Evolutionary conservation across 2,329 filamentous ascomycete genomes (phyloP), one percentile per base, ranked within the genome.

Genomic region (Botrytis aclada): DNA sequence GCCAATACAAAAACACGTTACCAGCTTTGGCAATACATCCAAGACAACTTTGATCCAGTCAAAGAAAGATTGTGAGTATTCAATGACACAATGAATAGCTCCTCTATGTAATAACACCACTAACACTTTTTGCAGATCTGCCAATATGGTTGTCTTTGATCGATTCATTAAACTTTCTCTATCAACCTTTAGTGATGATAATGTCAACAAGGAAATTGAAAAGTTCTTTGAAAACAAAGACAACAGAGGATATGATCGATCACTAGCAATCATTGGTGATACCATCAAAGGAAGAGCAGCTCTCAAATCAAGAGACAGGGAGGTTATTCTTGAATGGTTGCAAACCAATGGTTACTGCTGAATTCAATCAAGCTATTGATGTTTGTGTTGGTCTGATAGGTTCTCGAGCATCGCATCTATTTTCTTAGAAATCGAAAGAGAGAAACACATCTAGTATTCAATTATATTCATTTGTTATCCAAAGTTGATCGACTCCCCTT

Each of bases 171-270:
- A 93, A 77, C 86, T 92, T 77, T 90, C 90, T 62, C 84, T 99
- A 77, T 89, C 89, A 79, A 92, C 93, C 80, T 98, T 97, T 81
- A 89, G 93, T 4, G 90, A 94, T 78, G 83, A 85, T 22, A 87
- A 88, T 75, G 86, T 89, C 25, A 88, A 93, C 75, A 86, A 89
- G 76, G 94, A 98, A 71, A 96, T 99, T 78, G 86, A 90, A 67
- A 82, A 84, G 4, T 99, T 99, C 86, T 99, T 98, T 85, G 86
- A 88, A 78, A 88, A 88, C 79, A 97, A 95, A 85, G 93, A 98
- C 80, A 95, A 92, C 29, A 89, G 89, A 79, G 92, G 90, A 66
- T 98, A 95, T 82, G 93, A 97, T 81, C 90, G 96, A 72, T 95
- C 93, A 6, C 84, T 99, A 69, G 91, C 92, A 76, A 93, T 97